phyloP scores from a whole-genome alignment of 345 rosid species.

The Corchorus capsularis region DNA sequence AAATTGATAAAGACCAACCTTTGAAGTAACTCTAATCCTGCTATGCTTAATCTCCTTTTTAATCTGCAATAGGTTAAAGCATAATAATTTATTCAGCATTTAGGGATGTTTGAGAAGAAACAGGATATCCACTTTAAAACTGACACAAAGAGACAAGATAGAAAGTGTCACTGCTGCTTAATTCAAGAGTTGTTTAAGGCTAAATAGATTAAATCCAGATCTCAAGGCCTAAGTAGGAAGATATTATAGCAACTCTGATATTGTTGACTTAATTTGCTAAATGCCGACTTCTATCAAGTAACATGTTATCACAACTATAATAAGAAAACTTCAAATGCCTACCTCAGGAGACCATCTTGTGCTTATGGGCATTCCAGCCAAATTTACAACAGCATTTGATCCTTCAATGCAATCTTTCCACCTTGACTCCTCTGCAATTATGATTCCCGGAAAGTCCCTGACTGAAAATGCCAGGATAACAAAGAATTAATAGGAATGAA shows the following conservation, averaged over 20 bases:
- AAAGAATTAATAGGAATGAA: constrained; percentile 18
- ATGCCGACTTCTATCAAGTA: neutral
- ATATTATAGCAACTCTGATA: neutral
- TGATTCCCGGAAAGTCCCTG: constrained; percentile 67
- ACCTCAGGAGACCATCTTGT: constrained; percentile 97
- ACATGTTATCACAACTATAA: neutral
- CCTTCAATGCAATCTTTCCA: constrained; percentile 77
- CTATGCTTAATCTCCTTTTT: constrained; percentile 91
- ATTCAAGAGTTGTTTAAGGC: neutral
- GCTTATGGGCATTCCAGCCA: constrained; percentile 89
- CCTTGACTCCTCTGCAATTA: constrained; percentile 71
- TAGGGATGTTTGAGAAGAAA: neutral
- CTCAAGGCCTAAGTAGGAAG: neutral
- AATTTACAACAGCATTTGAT: constrained; percentile 87
- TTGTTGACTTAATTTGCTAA: neutral
- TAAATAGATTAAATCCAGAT: neutral
- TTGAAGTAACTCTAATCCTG: constrained; percentile 83
- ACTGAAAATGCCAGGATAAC: constrained; percentile 38
- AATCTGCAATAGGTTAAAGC: constrained; percentile 45
- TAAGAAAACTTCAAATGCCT: constrained; percentile 23
- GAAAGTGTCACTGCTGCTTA: neutral
- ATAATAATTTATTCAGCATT: constrained; percentile 4
- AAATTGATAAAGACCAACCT: constrained; percentile 44
- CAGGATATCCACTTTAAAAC: neutral
- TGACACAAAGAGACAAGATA: neutral